Base-by-base conservation (phyloP, 2,329 filamentous ascomycete species). In the Herpotrichia juniperi region DNA sequence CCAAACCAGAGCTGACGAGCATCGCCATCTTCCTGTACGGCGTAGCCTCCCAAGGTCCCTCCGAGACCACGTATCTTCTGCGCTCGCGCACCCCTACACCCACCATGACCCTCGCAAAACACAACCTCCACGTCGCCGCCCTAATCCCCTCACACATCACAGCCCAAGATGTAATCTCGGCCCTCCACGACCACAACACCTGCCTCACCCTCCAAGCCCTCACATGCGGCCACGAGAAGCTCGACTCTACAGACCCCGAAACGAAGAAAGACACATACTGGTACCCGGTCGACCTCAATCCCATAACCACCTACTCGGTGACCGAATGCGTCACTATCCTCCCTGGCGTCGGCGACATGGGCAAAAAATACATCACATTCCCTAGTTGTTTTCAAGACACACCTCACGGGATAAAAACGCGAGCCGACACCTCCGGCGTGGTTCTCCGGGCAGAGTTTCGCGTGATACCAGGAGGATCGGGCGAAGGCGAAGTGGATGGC, bases 151-250 rank as follows among this genome's bases (percentile, higher is more conserved):
- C 61, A 3, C 59, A 66, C 48, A 53, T 72, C 26, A 32, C 61
- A 1, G 67, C 66, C 7, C 40, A 37, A 40, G 58, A 58, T 40
- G 53, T 72, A 26, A 62, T 72, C 42, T 58, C 58, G 31, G 68
- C 68, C 1, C 63, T 73, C 11, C 69, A 73, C 52, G 61, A 73
- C 53, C 69, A 73, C 61, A 61, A 61, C 46, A 72, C 67, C 1
- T 61, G 62, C 31, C 63, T 73, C 32, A 64, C 61, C 3, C 62
- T 72, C 16, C 70, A 72, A 56, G 66, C 69, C 34, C 63, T 72
- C 10, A 72, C 67, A 1, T 61, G 61, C 11, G 55, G 61, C 34
- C 63, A 72, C 48, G 48, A 59, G 22, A 65, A 67, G 42, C 62
- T 69, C 9, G 54, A 60, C 17, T 42, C 43, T 2, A 69, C 66